A percentile compares a stretch with the other conserved stretches of the same genome.
phyloP scores from a whole-genome alignment of 495 filamentous ascomycete genomes.

The Penicillium steckii region DNA sequence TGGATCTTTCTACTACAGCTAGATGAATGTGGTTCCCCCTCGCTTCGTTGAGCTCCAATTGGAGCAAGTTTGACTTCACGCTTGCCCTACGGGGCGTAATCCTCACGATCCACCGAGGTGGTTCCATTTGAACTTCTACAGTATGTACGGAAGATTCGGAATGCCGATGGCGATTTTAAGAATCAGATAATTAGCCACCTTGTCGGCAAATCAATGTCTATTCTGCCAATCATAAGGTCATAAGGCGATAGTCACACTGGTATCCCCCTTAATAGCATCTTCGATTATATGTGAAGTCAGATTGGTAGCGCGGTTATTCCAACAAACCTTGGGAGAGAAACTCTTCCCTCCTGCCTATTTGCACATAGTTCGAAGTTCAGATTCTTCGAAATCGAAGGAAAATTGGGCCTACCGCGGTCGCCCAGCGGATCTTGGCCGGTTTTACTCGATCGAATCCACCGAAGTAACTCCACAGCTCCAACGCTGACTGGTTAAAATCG shows the following conservation, averaged over 20 bases:
- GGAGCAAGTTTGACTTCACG: too few relatives aligned
- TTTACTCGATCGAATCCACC: conserved; percentile 4
- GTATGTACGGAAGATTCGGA: not conserved
- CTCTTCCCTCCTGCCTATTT: conserved; percentile 4
- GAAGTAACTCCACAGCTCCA: not conserved
- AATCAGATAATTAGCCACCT: not conserved
- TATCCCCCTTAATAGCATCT: not conserved
- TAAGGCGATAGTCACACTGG: not conserved
- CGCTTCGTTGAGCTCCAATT: not conserved
- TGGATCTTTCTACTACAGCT: conserved; percentile 7
- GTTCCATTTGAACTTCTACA: too few relatives aligned
- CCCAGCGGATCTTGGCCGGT: conserved; percentile 3
- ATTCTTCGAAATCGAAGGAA: not conserved
- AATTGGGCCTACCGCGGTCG: conserved; percentile 1
- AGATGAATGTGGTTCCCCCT: conserved; percentile 1
- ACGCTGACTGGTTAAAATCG: not conserved
- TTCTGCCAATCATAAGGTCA: conserved; percentile 1
- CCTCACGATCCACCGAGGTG: too few relatives aligned
- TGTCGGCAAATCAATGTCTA: not conserved
- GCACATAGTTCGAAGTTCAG: not conserved
- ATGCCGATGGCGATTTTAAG: not conserved
- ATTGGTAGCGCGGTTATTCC: not conserved
- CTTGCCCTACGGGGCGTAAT: too few relatives aligned
- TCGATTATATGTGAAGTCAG: not conserved
- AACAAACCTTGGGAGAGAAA: not conserved